phyloP scores from a whole-genome alignment of 352 stramenopile species.

The Phytophthora foliorum region DNA sequence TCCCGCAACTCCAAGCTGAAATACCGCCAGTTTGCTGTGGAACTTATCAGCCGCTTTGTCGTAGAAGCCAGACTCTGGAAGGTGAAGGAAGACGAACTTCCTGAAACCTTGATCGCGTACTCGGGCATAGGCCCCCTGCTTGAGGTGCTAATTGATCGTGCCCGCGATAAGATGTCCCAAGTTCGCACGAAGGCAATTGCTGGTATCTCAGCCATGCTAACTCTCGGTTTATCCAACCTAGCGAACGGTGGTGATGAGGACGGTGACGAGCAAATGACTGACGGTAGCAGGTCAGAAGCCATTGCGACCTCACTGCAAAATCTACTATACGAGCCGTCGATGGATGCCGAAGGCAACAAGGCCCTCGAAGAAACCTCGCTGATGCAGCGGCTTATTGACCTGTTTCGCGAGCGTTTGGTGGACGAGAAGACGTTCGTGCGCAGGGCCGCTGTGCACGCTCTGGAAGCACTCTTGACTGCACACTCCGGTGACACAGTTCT shows the following conservation, averaged over 20 bases:
- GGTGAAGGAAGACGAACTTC: slow-evolving; percentile 45
- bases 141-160: slow-evolving; percentile 78
- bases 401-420: slow-evolving; percentile 77
- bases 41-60: slow-evolving; percentile 74
- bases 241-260: slow-evolving; percentile 24
- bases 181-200: slow-evolving; percentile 86
- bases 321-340: slow-evolving; percentile 55
- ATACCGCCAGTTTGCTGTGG: slow-evolving; percentile 85
- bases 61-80: slow-evolving; percentile 73
- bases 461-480: slow-evolving; percentile 77
- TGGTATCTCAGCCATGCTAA: slow-evolving; percentile 74
- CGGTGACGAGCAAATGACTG: slow-evolving; percentile 40
- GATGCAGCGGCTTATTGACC: slow-evolving; percentile 71
- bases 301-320: slow-evolving; percentile 63
- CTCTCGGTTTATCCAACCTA: slow-evolving; percentile 57
- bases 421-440: slow-evolving; percentile 91
- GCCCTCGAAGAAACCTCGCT: slow-evolving; percentile 65
- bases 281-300: slow-evolving; percentile 29
- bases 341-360: slow-evolving; percentile 39
- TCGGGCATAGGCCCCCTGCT: slow-evolving; percentile 67
- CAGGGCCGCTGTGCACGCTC: slow-evolving; percentile 77
- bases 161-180: slow-evolving; percentile 80
- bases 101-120: slow-evolving; percentile 46
- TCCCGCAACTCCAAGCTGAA: slow-evolving; percentile 78
- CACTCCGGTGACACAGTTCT: slow-evolving; percentile 54